phyloP scores from a whole-genome alignment of 2,329 filamentous ascomycete genomes.

The Claviceps citrina region DNA sequence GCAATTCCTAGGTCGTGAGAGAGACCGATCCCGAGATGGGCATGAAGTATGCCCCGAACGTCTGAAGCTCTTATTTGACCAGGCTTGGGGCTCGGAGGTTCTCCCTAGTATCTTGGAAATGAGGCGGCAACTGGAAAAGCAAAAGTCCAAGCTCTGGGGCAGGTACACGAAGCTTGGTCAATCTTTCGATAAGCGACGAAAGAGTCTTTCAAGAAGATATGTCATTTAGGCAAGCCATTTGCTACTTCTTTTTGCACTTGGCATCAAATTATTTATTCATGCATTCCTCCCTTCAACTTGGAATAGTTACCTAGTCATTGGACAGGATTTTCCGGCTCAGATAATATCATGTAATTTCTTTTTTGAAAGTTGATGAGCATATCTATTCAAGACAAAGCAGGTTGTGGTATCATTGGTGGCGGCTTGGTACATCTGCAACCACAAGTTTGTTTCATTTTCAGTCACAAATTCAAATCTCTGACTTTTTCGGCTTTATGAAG shows the following conservation, averaged over 20 bases:
- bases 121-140: conserved; percentile 14
- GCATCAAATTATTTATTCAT: neutral
- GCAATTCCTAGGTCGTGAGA: conserved; percentile 14
- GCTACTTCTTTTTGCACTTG: neutral
- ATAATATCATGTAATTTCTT: too few species aligned
- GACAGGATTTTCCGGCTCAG: too few species aligned
- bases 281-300: too few species aligned
- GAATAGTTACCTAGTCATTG: too few species aligned
- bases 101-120: conserved; percentile 13
- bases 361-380: too few species aligned
- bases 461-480: conserved; percentile 5
- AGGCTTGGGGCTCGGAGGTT: conserved; percentile 20
- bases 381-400: too few species aligned
- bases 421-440: neutral
- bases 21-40: conserved; percentile 16
- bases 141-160: conserved; percentile 17
- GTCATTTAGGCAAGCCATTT: neutral
- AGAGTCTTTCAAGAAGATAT: neutral
- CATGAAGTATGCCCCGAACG: conserved; percentile 16
- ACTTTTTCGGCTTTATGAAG: conserved; percentile 59
- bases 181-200: neutral
- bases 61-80: conserved; percentile 18
- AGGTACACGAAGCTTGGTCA: conserved; percentile 13
- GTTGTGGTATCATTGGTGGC: neutral
- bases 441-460: neutral